These are phyloP conservation scores for Cytidiella melzeri DNA, from an alignment of 768 basidiomycete species.

Conservation along the genomic window DNA sequence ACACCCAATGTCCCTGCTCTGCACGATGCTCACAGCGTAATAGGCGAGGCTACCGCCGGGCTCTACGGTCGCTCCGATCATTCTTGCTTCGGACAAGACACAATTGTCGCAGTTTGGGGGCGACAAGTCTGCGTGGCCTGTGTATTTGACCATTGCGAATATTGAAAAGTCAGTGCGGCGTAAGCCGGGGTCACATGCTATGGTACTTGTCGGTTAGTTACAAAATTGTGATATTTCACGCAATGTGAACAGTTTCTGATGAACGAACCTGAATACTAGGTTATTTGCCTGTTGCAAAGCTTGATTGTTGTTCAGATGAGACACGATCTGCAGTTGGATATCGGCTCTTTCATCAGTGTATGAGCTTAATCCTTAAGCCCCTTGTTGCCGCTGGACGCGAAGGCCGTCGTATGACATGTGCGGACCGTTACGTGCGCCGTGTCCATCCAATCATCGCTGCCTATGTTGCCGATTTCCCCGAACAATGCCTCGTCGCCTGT, in stretches of 20 bases:
- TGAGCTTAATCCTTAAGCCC: slow-evolving; percentile 10
- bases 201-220: slow-evolving; percentile 23
- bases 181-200: slow-evolving; percentile 10
- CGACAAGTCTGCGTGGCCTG: slow-evolving; percentile 21
- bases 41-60: slow-evolving; percentile 17
- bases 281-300: slow-evolving; percentile 19
- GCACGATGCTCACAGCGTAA: not conserved
- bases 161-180: slow-evolving; percentile 17
- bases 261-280: too few species aligned
- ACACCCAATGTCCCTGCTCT: not conserved
- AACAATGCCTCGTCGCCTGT: slow-evolving; percentile 16
- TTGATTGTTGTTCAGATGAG: slow-evolving; percentile 8
- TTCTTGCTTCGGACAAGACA: slow-evolving; percentile 29
- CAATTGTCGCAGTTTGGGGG: slow-evolving; percentile 18
- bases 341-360: slow-evolving; percentile 16
- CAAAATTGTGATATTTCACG: too few species aligned
- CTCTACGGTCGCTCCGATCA: slow-evolving; percentile 25
- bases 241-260: too few species aligned
- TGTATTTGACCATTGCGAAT: slow-evolving; percentile 26
- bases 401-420: slow-evolving; percentile 18
- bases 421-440: slow-evolving; percentile 10
- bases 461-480: slow-evolving; percentile 19
- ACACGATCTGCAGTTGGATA: not conserved
- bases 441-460: slow-evolving; percentile 17
- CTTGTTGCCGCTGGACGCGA: slow-evolving; percentile 7